Percentiles rank a stretch among this genome's conserved stretches.
Conservation (phyloP, 768 basidiomycete genomes). For the Rhizopogon roseolus region DNA sequence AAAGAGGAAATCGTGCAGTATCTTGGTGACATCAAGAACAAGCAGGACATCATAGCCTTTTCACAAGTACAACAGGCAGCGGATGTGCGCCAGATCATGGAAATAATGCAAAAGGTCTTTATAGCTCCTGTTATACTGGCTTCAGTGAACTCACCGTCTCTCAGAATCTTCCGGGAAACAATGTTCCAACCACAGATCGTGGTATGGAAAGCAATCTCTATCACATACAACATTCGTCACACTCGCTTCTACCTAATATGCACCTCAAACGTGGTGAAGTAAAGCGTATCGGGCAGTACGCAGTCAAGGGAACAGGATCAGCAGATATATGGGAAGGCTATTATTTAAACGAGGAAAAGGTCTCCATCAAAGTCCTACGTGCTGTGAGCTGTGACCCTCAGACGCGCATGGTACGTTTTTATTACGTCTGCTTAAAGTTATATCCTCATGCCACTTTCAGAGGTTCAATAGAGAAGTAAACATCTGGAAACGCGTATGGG, state of each 20-base stretch:
- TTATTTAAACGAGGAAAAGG: conserved; percentile 50
- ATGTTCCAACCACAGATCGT: conserved; percentile 23
- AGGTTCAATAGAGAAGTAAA: conserved; percentile 49
- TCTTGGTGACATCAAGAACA: conserved; percentile 40
- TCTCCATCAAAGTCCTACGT: conserved; percentile 53
- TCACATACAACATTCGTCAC: conserved; percentile 41
- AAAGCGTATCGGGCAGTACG: conserved; percentile 39
- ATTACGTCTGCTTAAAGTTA: not conserved
- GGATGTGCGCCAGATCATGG: conserved; percentile 39
- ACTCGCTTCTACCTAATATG: conserved; percentile 44
- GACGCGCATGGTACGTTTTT: conserved; percentile 32
- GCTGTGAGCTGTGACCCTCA: conserved; percentile 44
- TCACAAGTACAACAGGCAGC: conserved; percentile 28
- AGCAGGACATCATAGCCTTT: conserved; percentile 30
- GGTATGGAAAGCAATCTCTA: conserved; percentile 48
- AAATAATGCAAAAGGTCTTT: conserved; percentile 44
- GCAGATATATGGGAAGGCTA: conserved; percentile 56
- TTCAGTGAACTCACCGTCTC: conserved; percentile 11
- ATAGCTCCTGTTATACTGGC: not conserved
- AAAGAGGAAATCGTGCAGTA: conserved; percentile 37
- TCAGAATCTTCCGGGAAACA: conserved; percentile 18
- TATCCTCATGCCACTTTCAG: conserved; percentile 19
- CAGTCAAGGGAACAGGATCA: conserved; percentile 45
- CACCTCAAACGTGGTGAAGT: conserved; percentile 52
- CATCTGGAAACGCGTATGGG: conserved; percentile 53